A percentile compares a stretch with the other conserved stretches of the same genome.
These are phyloP conservation scores for Verticillium albo-atrum DNA, from an alignment of 2,329 filamentous ascomycete species.

Conservation along the genomic window DNA sequence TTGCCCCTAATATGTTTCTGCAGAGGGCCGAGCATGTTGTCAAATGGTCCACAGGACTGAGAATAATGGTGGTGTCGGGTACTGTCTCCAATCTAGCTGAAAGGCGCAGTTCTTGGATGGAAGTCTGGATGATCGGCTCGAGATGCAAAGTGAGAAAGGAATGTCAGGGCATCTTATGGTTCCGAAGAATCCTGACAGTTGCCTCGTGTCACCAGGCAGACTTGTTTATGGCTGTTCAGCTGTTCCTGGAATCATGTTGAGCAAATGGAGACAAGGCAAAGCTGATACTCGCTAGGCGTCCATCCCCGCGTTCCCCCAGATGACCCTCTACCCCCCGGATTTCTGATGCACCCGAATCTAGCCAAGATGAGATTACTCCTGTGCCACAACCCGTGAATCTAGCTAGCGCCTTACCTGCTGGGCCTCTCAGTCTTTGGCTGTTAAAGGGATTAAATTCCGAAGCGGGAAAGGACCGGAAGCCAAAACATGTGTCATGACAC, in stretches of 20 bases:
- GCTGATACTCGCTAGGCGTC: background rate
- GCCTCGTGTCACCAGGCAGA: background rate
- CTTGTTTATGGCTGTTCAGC: no score
- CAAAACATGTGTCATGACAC: background rate
- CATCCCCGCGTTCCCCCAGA: background rate
- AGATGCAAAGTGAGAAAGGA: no score
- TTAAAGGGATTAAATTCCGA: background rate
- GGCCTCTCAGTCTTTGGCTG: background rate
- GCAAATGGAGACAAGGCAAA: no score
- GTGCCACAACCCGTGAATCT: background rate
- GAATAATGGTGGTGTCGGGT: no score
- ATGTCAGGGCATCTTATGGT: background rate
- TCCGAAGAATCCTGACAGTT: background rate
- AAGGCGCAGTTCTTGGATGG: background rate
- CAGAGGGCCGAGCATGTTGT: background rate
- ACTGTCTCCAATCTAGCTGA: no score
- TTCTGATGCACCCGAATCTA: no score
- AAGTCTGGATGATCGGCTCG: background rate
- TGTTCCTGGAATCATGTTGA: no score
- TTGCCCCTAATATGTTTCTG: constrained; percentile 1
- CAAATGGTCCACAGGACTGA: no score
- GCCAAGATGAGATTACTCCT: no score
- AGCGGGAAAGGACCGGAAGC: background rate
- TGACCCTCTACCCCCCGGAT: background rate
- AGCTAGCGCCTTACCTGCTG: background rate